Conservation (phyloP, 345 rosid genomes). For the Gossypium bickii region DNA sequence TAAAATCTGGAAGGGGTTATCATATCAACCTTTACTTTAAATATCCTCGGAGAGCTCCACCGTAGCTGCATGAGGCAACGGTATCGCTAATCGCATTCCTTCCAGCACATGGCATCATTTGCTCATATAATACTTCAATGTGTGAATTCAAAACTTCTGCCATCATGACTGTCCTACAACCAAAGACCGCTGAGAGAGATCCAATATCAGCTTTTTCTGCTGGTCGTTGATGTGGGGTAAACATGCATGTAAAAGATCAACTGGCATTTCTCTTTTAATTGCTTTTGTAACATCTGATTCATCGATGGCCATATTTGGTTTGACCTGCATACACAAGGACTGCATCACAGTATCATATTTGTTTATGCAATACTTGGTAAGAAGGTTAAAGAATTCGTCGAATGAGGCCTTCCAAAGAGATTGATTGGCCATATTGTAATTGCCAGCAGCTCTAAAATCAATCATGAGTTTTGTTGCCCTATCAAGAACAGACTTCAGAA, state of each 20-base stretch:
- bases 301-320: conserved; percentile 31
- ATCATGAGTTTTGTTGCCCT: conserved; percentile 63
- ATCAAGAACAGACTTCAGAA: conserved; percentile 67
- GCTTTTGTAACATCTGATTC: conserved; percentile 69
- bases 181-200: conserved; percentile 78
- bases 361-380: conserved; percentile 70
- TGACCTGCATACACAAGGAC: conserved; percentile 40
- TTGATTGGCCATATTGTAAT: conserved; percentile 46
- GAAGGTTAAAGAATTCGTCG: conserved; percentile 75
- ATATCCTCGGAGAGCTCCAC: conserved; percentile 9
- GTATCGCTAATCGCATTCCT: neutral
- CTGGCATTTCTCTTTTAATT: conserved; percentile 73
- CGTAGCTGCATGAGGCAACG: neutral
- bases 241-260: conserved; percentile 77
- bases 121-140: neutral
- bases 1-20: neutral
- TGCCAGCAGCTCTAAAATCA: conserved; percentile 50
- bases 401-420: conserved; percentile 89
- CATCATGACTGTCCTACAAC: conserved; percentile 37
- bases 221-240: conserved; percentile 75
- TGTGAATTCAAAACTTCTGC: conserved; percentile 22
- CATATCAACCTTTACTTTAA: conserved; percentile 14
- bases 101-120: conserved; percentile 4
- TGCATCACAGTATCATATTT: conserved; percentile 78
- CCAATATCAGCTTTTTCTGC: conserved; percentile 73